Evolutionary conservation across 1,284 basidiomycete genomes (phyloP).

Genomic region (Neolentinus lepideus): DNA sequence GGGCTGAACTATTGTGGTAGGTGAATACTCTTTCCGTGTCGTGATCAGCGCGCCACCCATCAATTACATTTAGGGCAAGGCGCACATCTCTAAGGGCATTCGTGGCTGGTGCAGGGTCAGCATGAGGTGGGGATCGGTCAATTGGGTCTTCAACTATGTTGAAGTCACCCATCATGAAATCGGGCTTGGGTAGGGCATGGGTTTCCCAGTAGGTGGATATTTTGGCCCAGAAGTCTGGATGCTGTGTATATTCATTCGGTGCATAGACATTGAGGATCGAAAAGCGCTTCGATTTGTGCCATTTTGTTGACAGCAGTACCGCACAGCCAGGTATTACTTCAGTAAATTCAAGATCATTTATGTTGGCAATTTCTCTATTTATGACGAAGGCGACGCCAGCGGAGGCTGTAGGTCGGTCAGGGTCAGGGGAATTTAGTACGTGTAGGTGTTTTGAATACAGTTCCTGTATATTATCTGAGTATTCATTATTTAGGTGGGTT

Average conservation of each 20-base stretch:
- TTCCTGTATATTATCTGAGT: conserved; percentile 6
- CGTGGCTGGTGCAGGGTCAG: not conserved
- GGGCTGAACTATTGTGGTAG: conserved; percentile 12
- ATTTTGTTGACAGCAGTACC: not conserved
- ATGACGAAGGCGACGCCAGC: conserved; percentile 8
- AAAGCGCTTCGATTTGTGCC: not conserved
- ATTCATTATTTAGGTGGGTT: conserved; percentile 18
- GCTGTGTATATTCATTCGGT: conserved; percentile 2
- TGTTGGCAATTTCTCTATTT: conserved; percentile 2
- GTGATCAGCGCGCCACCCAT: conserved; percentile 24
- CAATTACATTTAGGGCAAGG: conserved; percentile 12
- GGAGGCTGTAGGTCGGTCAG: conserved; percentile 10
- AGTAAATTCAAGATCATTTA: not conserved
- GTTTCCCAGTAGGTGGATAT: not conserved
- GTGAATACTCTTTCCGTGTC: conserved; percentile 18
- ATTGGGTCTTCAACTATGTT: conserved; percentile 9
- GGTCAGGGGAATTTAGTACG: conserved; percentile 12
- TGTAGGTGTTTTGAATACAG: conserved; percentile 10
- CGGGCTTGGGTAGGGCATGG: not conserved
- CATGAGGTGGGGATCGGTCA: conserved; percentile 4
- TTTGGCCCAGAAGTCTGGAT: conserved; percentile 1
- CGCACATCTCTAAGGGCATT: conserved; percentile 14
- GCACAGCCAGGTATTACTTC: conserved; percentile 3
- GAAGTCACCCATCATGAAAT: conserved; percentile 11
- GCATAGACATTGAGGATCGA: conserved; percentile 4